These are phyloP conservation scores for Venustampulla echinocandica DNA, from an alignment of 495 filamentous ascomycete species.

Conservation along the genomic window DNA sequence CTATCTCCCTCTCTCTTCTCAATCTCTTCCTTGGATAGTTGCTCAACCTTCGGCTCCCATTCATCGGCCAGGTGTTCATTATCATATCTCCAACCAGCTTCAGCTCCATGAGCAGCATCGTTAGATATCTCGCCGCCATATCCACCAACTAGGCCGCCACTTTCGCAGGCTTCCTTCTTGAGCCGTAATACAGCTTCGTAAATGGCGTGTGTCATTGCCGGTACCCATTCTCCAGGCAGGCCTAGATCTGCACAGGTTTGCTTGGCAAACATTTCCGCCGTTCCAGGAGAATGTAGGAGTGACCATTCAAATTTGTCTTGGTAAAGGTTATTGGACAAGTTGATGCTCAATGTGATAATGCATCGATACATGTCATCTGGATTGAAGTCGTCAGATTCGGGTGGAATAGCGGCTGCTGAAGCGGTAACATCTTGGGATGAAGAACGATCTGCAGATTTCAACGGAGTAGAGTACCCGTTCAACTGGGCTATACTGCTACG, in stretches of 20 bases:
- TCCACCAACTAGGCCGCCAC: constrained; percentile 66
- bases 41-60: constrained; percentile 92
- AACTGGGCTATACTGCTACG: constrained; percentile 25
- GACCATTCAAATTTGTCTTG: constrained; percentile 99
- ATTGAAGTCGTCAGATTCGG: constrained; percentile 53
- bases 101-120: constrained; percentile 65
- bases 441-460: constrained; percentile 3
- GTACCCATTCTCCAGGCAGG: constrained; percentile 85
- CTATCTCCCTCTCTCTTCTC: constrained; percentile 94
- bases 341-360: constrained; percentile 84
- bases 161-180: constrained; percentile 94
- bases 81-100: constrained; percentile 92
- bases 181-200: constrained; percentile 89
- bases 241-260: constrained; percentile 87
- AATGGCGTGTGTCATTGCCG: constrained; percentile 89
- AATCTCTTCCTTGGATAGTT: constrained; percentile 88
- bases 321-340: constrained; percentile 84
- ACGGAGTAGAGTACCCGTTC: constrained; percentile 17
- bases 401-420: constrained; percentile 39
- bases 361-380: constrained; percentile 89
- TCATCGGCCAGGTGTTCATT: constrained; percentile 79
- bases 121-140: constrained; percentile 81
- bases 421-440: constrained; percentile 36
- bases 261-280: constrained; percentile 87
- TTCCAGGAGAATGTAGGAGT: constrained; percentile 79